Evolutionary conservation across 2,329 filamentous ascomycete genomes (phyloP), one percentile per base, ranked within the genome.

Genomic region (Microdochium trichocladiopsis): DNA sequence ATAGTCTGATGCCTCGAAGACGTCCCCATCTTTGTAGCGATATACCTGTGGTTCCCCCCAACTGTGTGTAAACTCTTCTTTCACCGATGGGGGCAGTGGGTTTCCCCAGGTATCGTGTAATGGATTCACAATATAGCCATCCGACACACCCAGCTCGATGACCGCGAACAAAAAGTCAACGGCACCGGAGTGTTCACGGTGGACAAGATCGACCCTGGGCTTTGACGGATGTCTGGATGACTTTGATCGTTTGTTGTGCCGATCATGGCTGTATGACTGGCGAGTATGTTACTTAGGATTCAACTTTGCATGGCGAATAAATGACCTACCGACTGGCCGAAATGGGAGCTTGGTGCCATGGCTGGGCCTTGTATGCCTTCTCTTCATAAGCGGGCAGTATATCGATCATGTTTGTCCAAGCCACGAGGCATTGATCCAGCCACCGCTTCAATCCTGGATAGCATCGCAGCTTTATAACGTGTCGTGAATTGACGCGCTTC

Each of bases 121-220:
- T 10, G 18, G 23, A 3, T 45, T 37, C 11, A 41, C 2, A 4
- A 43, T n/a, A 16, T 50, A 18, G 12, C 23, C 49, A 5, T 50
- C 49, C 3, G 43, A 43, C 33, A 50, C 49, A 9, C 8, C 23
- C 36, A 22, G n/a, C 18, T 50, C 49, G 21, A 50, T 24, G 33
- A 50, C 49, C 12, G 25, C 49, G 23, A 50, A 50, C 12, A 50
- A 14, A 25, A 50, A 50, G 8, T 50, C 49, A 12, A 50, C 49
- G 8, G 14, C 12, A 4, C 21, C 33, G 16, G 16, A 18, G 25
- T 25, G 49, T 18, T 16, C 25, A 25, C 14, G 33, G 28, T 6
- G 21, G 25, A 14, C 18, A 9, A 31, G 36, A 22, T 18, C 28
- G 22, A 22, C 22, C 25, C 48, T 24, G 21, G 22, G 23, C 11